Percentiles rank a stretch among this genome's conserved stretches.
phyloP scores from a whole-genome alignment of 2,329 filamentous ascomycete species.

The Penicillium sp. region DNA sequence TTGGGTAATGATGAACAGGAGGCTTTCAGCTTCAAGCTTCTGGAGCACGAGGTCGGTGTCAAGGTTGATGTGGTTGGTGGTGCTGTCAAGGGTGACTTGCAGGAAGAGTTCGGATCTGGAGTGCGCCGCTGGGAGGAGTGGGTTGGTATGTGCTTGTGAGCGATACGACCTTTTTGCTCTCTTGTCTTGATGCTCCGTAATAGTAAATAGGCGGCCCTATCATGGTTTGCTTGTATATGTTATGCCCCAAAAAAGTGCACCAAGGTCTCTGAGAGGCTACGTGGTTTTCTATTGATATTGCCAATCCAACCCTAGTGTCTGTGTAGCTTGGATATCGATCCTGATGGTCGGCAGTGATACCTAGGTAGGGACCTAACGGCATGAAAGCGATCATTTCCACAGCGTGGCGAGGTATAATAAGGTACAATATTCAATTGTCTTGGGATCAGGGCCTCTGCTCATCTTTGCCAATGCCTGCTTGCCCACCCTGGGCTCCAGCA shows the following conservation, averaged over 20 bases:
- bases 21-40: constrained; percentile 68
- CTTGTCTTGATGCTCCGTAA: not conserved
- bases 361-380: not conserved
- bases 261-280: not conserved
- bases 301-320: constrained; percentile 11
- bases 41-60: constrained; percentile 69
- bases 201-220: constrained; percentile 1
- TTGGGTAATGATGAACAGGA: constrained; percentile 75
- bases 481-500: constrained; percentile 16
- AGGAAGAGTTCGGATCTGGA: constrained; percentile 52
- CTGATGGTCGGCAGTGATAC: constrained; percentile 5
- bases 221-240: constrained; percentile 1
- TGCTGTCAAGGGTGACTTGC: constrained; percentile 49
- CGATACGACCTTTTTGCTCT: not conserved
- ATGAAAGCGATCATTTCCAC: constrained; percentile 15
- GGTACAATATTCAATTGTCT: constrained; percentile 18
- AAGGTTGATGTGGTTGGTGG: constrained; percentile 69
- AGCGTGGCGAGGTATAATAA: constrained; percentile 20
- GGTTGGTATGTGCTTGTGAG: constrained; percentile 66
- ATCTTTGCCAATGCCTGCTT: constrained; percentile 26
- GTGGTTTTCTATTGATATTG: not conserved
- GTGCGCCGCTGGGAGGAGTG: constrained; percentile 83
- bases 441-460: constrained; percentile 1
- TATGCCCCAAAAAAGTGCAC: not conserved
- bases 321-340: constrained; percentile 15